phyloP scores from a whole-genome alignment of 2,329 filamentous ascomycete genomes.

The Simplicillium aogashimaense region DNA sequence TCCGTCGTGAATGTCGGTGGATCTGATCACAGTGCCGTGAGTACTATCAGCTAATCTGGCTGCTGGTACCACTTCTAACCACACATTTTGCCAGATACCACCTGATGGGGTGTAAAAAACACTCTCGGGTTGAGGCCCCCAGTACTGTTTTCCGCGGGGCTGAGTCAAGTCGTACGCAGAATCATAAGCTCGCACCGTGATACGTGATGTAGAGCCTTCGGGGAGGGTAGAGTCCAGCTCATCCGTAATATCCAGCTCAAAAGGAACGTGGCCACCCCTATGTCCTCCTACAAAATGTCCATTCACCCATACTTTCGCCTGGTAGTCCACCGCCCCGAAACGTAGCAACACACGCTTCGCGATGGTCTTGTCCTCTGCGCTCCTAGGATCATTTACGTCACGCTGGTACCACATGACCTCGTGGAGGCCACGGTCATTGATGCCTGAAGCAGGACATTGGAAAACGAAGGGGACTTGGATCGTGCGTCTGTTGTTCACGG shows the following conservation, averaged over 20 bases:
- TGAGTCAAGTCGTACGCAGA: conserved; percentile 55
- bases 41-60: conserved; percentile 44
- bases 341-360: conserved; percentile 37
- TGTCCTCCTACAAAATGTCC: conserved; percentile 43
- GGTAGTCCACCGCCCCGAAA: conserved; percentile 54
- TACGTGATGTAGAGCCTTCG: conserved; percentile 6
- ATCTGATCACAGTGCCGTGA: conserved; percentile 45
- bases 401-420: conserved; percentile 61
- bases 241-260: conserved; percentile 48
- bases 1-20: conserved; percentile 42
- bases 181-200: conserved; percentile 52
- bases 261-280: conserved; percentile 49
- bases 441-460: conserved; percentile 52
- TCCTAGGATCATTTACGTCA: conserved; percentile 37
- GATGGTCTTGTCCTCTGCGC: conserved; percentile 24
- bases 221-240: conserved; percentile 18
- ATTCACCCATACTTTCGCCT: conserved; percentile 46
- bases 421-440: conserved; percentile 51
- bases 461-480: conserved; percentile 59
- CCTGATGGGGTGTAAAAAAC: conserved; percentile 50
- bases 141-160: conserved; percentile 59
- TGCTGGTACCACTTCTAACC: conserved; percentile 44
- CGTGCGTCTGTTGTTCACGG: conserved; percentile 32
- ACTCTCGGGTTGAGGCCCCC: conserved; percentile 48
- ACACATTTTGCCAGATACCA: conserved; percentile 49